Conservation (phyloP, 1,139 yeast genomes). For the Entelexis paramagnoliae region DNA sequence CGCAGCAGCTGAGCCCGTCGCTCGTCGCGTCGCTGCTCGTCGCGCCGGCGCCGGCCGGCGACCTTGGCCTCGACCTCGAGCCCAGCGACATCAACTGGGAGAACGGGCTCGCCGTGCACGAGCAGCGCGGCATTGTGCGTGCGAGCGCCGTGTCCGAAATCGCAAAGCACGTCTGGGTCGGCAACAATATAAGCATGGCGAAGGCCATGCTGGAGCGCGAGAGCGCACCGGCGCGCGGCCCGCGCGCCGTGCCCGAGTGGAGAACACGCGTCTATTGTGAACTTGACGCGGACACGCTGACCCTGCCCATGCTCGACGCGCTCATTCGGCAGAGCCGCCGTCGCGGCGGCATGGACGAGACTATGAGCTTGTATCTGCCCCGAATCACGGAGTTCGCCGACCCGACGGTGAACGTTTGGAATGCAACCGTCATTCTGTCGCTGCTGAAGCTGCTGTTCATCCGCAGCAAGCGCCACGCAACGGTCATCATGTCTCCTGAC, state of each 20-base stretch:
- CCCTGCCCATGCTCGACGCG: not conserved
- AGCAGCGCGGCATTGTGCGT: not conserved
- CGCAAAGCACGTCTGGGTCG: not conserved
- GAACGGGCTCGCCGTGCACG: not conserved
- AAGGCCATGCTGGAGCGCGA: not conserved
- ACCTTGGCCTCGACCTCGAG: not conserved
- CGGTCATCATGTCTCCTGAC: not conserved
- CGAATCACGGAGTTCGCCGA: not conserved
- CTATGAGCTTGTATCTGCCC: not conserved
- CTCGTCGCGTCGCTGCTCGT: not conserved
- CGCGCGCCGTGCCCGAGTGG: not conserved
- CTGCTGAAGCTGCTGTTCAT: not conserved
- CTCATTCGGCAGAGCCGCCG: not conserved
- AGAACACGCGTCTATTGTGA: not conserved
- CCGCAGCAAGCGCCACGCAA: not conserved
- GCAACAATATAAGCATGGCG: not conserved
- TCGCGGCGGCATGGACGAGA: not conserved
- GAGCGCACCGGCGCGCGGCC: not conserved
- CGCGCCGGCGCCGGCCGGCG: not conserved
- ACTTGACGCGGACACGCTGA: not conserved
- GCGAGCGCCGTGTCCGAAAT: not conserved
- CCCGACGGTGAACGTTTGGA: not conserved
- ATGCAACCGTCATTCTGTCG: not conserved
- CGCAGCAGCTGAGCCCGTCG: not conserved
- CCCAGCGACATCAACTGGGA: not conserved